Evolutionary conservation across 2,329 filamentous ascomycete genomes (phyloP), one percentile per base, ranked within the genome.

Genomic region (Fusarium domesticum): DNA sequence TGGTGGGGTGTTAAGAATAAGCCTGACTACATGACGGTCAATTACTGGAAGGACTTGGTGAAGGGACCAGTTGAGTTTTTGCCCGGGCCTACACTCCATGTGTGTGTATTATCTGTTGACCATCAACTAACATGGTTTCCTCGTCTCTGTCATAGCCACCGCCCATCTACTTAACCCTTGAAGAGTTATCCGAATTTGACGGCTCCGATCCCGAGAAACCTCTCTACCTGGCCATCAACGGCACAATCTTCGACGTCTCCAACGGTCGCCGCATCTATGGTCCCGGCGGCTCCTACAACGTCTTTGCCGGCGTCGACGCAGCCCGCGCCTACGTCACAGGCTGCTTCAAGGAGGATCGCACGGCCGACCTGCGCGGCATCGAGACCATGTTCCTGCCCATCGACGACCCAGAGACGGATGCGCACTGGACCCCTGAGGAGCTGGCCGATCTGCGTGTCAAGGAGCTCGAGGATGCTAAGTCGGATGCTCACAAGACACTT

Each of bases 141-240:
- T 37, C 16, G 35, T 34, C 19, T 32, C 14, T 33, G 32, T 19
- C 51, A 43, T 54, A 82, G 77, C 62, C 66, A 47, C 75, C 75
- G 2, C 87, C 89, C 12, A 51, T 87, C 39, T 72, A 78, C 63
- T 76, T 97, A 31, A 96, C 89, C 1, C 85, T 87, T 44, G 73
- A 75, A 16, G 76, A 96, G 65, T 83, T 98, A 37, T 66, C 78
- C 35, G 65, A 72, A 39, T 95, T 87, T 75, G 84, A 95, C 70
- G 95, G 93, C 70, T 77, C 72, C 45, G 83, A 96, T 67, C 73
- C 83, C 8, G 66, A 70, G 6, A 82, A 85, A 47, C 93, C 93
- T 6, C 81, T 97, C 65, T 95, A 96, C 72, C 79, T 98, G 43
- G 89, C 90, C 51, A 83, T 98, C 60, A 92, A 93, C 72, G 85